These are phyloP conservation scores for Moesziomyces aphidis DNA, from an alignment of 1,284 basidiomycete genomes.

Conservation along the genomic window DNA sequence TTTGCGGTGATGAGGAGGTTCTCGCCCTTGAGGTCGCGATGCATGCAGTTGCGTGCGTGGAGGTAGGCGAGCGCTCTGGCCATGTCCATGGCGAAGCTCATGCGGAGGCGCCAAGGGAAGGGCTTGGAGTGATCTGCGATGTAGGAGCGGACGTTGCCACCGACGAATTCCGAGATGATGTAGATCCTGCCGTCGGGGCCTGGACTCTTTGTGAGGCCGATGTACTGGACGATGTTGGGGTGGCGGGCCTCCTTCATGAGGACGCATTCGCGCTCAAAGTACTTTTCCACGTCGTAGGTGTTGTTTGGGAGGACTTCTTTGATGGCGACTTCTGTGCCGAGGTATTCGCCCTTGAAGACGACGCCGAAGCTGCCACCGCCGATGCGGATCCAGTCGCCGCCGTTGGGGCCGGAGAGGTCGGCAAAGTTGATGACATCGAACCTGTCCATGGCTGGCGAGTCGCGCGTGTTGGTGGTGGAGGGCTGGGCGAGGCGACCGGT, in stretches of 20 bases:
- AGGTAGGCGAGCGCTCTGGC: slow-evolving; percentile 94
- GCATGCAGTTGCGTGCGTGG: slow-evolving; percentile 82
- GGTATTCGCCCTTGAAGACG: slow-evolving; percentile 78
- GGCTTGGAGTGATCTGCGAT: slow-evolving; percentile 61
- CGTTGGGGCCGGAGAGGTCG: slow-evolving; percentile 59
- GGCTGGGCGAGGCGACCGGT: neutral
- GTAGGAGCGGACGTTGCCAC: slow-evolving; percentile 57
- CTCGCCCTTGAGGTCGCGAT: slow-evolving; percentile 91
- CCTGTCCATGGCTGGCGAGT: slow-evolving; percentile 48
- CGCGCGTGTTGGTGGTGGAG: neutral
- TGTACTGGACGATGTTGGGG: slow-evolving; percentile 92
- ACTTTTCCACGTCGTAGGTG: slow-evolving; percentile 92
- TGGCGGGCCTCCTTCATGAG: slow-evolving; percentile 93
- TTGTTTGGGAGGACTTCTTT: slow-evolving; percentile 91
- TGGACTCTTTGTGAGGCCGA: slow-evolving; percentile 89
- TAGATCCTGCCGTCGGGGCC: slow-evolving; percentile 77
- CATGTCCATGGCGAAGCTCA: slow-evolving; percentile 94
- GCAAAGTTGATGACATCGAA: slow-evolving; percentile 64
- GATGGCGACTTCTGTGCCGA: slow-evolving; percentile 94
- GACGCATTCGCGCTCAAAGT: slow-evolving; percentile 96
- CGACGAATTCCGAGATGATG: slow-evolving; percentile 65
- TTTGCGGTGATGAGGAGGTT: slow-evolving; percentile 94
- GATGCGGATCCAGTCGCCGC: slow-evolving; percentile 59
- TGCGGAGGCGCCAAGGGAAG: slow-evolving; percentile 72
- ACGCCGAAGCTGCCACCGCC: slow-evolving; percentile 64